phyloP scores from a whole-genome alignment of 768 basidiomycete species.

The Holtermanniella nyarrowii region DNA sequence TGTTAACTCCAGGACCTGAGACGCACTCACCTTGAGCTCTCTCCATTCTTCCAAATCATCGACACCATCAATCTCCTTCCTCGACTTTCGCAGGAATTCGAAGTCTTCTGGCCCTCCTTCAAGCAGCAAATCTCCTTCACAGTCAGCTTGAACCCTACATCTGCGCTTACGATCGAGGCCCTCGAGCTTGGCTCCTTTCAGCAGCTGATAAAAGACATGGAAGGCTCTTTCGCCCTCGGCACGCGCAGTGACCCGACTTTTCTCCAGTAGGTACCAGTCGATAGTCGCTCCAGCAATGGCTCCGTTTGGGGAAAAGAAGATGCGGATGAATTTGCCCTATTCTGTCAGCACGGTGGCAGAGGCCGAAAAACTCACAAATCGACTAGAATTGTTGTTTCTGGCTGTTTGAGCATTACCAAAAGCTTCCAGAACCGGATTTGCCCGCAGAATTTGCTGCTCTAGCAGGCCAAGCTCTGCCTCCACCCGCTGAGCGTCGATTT shows the following conservation, averaged over 20 bases:
- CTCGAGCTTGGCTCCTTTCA: slow-evolving; percentile 56
- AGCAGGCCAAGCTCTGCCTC: slow-evolving; percentile 57
- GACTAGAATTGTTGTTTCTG: slow-evolving; percentile 95
- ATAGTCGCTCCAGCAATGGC: slow-evolving; percentile 96
- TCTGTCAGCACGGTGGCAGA: slow-evolving; percentile 48
- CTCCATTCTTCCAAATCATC: slow-evolving; percentile 86
- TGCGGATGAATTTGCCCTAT: slow-evolving; percentile 97
- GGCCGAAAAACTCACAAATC: slow-evolving; percentile 60
- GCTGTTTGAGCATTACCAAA: slow-evolving; percentile 99
- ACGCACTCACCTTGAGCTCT: slow-evolving; percentile 54
- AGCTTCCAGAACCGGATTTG: slow-evolving; percentile 92
- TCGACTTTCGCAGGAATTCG: slow-evolving; percentile 80
- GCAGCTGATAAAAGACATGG: slow-evolving; percentile 92
- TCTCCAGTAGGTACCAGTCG: slow-evolving; percentile 97
- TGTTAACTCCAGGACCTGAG: background rate
- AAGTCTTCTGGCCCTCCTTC: slow-evolving; percentile 67
- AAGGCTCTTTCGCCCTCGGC: slow-evolving; percentile 85
- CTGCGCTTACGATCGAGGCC: slow-evolving; percentile 61
- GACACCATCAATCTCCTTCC: slow-evolving; percentile 87
- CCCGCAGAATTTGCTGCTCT: slow-evolving; percentile 92
- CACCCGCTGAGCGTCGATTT: slow-evolving; percentile 11
- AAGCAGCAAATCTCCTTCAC: slow-evolving; percentile 57
- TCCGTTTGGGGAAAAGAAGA: slow-evolving; percentile 83
- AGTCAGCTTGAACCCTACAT: slow-evolving; percentile 18
- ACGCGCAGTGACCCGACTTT: slow-evolving; percentile 82